Evolutionary conservation across 495 filamentous ascomycete species (phyloP).

Genomic region (Hypoxylon intermedium): DNA sequence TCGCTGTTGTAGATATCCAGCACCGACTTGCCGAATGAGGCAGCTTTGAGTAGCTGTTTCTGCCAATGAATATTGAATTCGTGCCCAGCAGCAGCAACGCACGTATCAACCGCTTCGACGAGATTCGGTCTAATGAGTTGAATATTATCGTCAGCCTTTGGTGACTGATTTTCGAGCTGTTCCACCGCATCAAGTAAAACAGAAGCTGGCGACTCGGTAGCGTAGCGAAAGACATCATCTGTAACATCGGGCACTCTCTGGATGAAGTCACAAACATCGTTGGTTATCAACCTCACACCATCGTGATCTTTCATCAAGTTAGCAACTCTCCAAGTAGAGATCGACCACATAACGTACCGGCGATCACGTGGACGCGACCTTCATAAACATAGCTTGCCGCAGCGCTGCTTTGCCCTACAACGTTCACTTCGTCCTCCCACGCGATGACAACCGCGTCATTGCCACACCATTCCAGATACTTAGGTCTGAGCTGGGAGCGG

Average conservation of each 20-base stretch:
- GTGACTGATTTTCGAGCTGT: slow-evolving; percentile 89
- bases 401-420: slow-evolving; percentile 84
- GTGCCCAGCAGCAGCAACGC: slow-evolving; percentile 81
- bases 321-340: slow-evolving; percentile 62
- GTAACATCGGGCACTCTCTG: slow-evolving; percentile 91
- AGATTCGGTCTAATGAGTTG: slow-evolving; percentile 87
- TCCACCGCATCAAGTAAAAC: slow-evolving; percentile 91
- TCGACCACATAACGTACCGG: slow-evolving; percentile 61
- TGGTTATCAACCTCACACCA: slow-evolving; percentile 84
- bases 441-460: slow-evolving; percentile 93
- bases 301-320: slow-evolving; percentile 80
- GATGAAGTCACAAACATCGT: slow-evolving; percentile 92
- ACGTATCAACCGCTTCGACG: slow-evolving; percentile 89
- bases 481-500: slow-evolving; percentile 80
- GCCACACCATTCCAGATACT: slow-evolving; percentile 93
- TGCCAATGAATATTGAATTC: slow-evolving; percentile 92
- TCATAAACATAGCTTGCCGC: slow-evolving; percentile 89
- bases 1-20: slow-evolving; percentile 96
- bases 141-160: slow-evolving; percentile 97
- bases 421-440: slow-evolving; percentile 98
- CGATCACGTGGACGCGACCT: slow-evolving; percentile 83
- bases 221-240: slow-evolving; percentile 86
- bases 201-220: slow-evolving; percentile 85
- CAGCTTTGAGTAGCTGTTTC: slow-evolving; percentile 91
- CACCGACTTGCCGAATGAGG: slow-evolving; percentile 96